Evolutionary conservation across 371 early-diverging fungal genomes (phyloP), one percentile per base, ranked within the genome.

Genomic region (Encephalitozoon intestinalis): DNA sequence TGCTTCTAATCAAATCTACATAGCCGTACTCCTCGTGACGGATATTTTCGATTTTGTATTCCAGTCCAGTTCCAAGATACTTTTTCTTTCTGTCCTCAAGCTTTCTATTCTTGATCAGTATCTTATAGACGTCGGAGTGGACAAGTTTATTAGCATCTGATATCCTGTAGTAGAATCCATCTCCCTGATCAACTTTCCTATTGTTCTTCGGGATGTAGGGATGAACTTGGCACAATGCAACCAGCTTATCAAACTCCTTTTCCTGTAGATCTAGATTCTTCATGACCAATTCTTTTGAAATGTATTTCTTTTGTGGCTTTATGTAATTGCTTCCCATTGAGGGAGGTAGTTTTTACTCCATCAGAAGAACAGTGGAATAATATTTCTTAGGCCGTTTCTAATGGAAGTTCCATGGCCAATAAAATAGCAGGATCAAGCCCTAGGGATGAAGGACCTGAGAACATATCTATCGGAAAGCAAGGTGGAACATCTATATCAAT

Each of bases 81-180:
- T 52, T 54, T 49, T 78, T 43, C 52, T 46, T 74, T 58, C 67
- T 81, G 15, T 26, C 26, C 6, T 51, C 30, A 53, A 63, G 44
- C 5, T 9, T 49, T 40, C 53, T 68, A 34, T 81, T 81, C 11
- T 9, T 51, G 25, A 63, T 66, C 28, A 81, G 30, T 2, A 21
- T 67, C 25, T 63, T 67, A 53, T 78, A 81, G 26, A 63, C 49
- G 12, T 78, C 63, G 18, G 75, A 70, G 12, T 70, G 26, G 12
- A 50, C 34, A 4, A 81, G 69, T 30, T 54, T 72, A 50, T 78
- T 68, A 31, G 70, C 67, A 76, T 81, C 81, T 0, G 21, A 44
- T 7, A 81, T 75, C 44, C 34, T 65, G 41, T 81, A 81, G 52
- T 70, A 78, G 30, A 53, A 78, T 39, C 65, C 78, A 25, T 70